Conservation (phyloP, 352 stramenopile genomes). For the Phytophthora macrochlamydospora region DNA sequence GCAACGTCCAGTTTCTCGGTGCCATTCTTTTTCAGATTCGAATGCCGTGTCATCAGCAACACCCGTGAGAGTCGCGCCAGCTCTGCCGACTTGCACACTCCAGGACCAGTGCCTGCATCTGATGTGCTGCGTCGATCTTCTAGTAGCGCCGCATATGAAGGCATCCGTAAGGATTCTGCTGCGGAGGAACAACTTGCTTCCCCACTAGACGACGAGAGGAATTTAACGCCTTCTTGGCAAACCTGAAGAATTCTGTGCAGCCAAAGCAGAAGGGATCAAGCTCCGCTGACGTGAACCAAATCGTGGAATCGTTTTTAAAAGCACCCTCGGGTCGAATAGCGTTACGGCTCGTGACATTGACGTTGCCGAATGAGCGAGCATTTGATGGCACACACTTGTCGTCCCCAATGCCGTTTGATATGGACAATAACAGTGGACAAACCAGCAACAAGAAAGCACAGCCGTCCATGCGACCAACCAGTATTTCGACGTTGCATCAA, state of each 20-base stretch:
- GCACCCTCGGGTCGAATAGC: conserved; percentile 49
- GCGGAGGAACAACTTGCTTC: conserved; percentile 26
- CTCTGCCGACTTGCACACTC: conserved; percentile 17
- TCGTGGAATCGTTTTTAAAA: conserved; percentile 65
- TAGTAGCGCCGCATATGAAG: conserved; percentile 60
- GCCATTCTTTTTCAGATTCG: conserved; percentile 87
- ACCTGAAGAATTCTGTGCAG: conserved; percentile 24
- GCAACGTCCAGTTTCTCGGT: conserved; percentile 84
- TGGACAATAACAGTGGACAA: conserved; percentile 43
- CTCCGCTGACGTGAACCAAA: conserved; percentile 38
- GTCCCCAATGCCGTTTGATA: conserved; percentile 60
- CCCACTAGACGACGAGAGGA: conserved; percentile 31
- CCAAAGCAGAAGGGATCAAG: conserved; percentile 11
- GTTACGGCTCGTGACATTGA: conserved; percentile 79
- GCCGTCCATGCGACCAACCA: conserved; percentile 39
- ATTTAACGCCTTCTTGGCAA: conserved; percentile 47
- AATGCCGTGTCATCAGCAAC: conserved; percentile 65
- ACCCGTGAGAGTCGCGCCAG: conserved; percentile 32
- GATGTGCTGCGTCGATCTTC: conserved; percentile 41
- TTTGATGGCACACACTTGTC: conserved; percentile 46
- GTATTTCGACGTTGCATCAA: conserved; percentile 66
- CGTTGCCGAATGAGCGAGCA: conserved; percentile 74
- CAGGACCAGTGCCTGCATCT: conserved; percentile 13
- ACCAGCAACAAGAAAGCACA: conserved; percentile 15
- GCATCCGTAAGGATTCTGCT: conserved; percentile 38